phyloP scores from a whole-genome alignment of 768 basidiomycete genomes.

The Mycena capillaripes region DNA sequence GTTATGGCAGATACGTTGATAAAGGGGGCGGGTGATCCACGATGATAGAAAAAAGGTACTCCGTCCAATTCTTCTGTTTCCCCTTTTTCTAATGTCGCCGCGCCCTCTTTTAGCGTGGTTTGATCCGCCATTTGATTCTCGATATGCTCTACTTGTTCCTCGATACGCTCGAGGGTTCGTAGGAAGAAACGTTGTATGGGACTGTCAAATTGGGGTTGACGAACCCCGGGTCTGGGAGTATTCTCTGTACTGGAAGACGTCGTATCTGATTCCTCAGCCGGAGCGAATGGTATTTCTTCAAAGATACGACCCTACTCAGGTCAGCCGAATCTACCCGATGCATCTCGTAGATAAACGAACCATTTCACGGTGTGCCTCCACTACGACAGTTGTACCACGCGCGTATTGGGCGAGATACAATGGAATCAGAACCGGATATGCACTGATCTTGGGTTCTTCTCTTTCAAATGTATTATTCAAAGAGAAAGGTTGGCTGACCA shows the following conservation, averaged over 20 bases:
- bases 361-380: conserved; percentile 49
- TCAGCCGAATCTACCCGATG: neutral
- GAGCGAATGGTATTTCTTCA: conserved; percentile 1
- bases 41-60: neutral
- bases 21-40: neutral
- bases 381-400: conserved; percentile 38
- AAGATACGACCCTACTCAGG: conserved; percentile 24
- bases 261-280: neutral
- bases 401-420: conserved; percentile 70
- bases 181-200: neutral
- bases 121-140: too few species aligned
- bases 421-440: conserved; percentile 75
- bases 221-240: too few species aligned
- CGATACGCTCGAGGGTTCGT: neutral
- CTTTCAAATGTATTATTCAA: conserved; percentile 8
- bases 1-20: conserved; percentile 12
- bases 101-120: too few species aligned
- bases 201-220: neutral
- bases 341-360: conserved; percentile 37
- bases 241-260: too few species aligned
- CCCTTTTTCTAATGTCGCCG: neutral
- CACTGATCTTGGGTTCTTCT: conserved; percentile 59
- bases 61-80: neutral
- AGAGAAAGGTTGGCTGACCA: conserved; percentile 51
- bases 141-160: neutral